Conservation (phyloP, 2,329 filamentous ascomycete genomes). For the Graphilbum fragrans region DNA sequence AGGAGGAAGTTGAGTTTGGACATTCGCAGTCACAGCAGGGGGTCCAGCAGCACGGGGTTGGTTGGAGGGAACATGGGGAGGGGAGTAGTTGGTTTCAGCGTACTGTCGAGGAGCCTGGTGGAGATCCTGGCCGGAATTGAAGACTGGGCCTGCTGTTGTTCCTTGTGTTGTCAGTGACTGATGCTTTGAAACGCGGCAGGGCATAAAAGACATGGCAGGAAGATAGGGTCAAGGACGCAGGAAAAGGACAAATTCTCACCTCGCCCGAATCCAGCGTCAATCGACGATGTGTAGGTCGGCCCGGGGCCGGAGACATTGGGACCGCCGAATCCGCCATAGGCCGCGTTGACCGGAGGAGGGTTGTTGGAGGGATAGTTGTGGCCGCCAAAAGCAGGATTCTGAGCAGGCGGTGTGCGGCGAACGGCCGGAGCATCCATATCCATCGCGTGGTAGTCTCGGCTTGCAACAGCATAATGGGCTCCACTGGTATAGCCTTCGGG, state of each 20-base stretch:
- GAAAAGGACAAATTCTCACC: slow-evolving; percentile 4
- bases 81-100: slow-evolving; percentile 19
- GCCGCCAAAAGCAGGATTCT: neutral
- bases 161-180: no score
- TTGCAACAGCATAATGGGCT: slow-evolving; percentile 5
- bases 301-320: slow-evolving; percentile 9
- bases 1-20: slow-evolving; percentile 9
- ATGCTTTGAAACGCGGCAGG: no score
- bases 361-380: neutral
- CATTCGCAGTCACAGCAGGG: slow-evolving; percentile 2
- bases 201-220: neutral
- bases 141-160: no score
- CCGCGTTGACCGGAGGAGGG: neutral
- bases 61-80: slow-evolving; percentile 4
- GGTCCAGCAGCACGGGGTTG: slow-evolving; percentile 3
- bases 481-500: slow-evolving; percentile 8
- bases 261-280: slow-evolving; percentile 10
- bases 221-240: neutral
- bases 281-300: slow-evolving; percentile 7
- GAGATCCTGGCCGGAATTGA: no score
- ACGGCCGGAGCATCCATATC: slow-evolving; percentile 9
- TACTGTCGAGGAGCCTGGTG: slow-evolving; percentile 29
- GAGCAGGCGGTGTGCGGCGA: slow-evolving; percentile 6
- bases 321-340: slow-evolving; percentile 43
- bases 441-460: slow-evolving; percentile 5